Base-by-base conservation (phyloP, 2,329 filamentous ascomycete genomes). In the Nothopassalora personata region DNA sequence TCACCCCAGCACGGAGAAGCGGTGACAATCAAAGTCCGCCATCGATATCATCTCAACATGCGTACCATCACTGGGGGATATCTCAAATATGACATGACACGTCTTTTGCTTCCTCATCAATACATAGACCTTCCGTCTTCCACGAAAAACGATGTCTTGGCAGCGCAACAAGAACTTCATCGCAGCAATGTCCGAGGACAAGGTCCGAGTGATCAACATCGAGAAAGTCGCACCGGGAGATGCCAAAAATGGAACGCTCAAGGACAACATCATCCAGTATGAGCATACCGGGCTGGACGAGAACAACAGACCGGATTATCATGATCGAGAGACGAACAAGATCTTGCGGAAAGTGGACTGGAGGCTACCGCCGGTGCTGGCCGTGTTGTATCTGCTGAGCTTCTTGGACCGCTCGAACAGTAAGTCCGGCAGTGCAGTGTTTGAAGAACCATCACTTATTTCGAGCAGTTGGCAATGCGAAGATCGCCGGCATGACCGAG, bases 341-440 rank as follows among this genome's bases (percentile, higher is more conserved):
- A 76, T 91, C 66, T 81, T 86, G 70, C 81, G 85, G 65, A 66
- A 64, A 39, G 63, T 66, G 18, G 64, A 66, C 46, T 59, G 53
- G 15, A 51, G 62, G 23, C 53, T 66, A 5, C 60, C 63, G 11
- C 58, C 64, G 13, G 55, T 64, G 19, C 54, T 66, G 47, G 77
- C 74, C 48, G 54, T 80, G 3, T 68, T 82, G 0, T 80, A 77
- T 59, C 66, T 79, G 9, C 67, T 78, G 43, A 83, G 82, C 68
- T 83, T 61, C 51, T 39, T 62, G 50, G 61, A 62, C 48, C 56
- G 61, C 39, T 61, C 60, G 13, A 66, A 66, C 46, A 67, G 61
- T 64, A 53, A 33, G 56, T 28, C 34, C 34, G 50, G 23, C 51
- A 43, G 19, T 10, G 9, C 53, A 46, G 49, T 43, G 5, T 18